Evolutionary conservation across 1,284 basidiomycete species (phyloP).

Genomic region (Agroathelia rolfsii): DNA sequence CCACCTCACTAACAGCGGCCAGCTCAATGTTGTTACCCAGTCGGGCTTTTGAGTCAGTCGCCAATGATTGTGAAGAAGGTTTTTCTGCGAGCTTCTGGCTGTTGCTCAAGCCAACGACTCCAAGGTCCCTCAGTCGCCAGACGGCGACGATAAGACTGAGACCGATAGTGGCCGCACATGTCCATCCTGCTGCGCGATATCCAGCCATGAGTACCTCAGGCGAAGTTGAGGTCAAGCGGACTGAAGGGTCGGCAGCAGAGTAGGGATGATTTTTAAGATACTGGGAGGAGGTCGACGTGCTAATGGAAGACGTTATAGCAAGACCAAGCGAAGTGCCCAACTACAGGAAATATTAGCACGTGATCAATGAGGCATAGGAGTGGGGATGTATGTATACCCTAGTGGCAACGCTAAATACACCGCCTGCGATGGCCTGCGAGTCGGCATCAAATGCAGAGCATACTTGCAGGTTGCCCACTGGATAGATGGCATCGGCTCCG

Average conservation of each 20-base stretch:
- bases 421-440: constrained; percentile 27
- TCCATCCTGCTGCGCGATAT: constrained; percentile 25
- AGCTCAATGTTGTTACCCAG: too few species aligned
- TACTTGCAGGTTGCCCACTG: constrained; percentile 24
- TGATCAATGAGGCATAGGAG: constrained; percentile 1
- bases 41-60: too few species aligned
- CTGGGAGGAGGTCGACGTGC: constrained; percentile 18
- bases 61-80: too few species aligned
- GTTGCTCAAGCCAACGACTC: constrained; percentile 19
- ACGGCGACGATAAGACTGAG: constrained; percentile 18
- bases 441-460: constrained; percentile 21
- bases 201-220: constrained; percentile 24
- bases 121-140: constrained; percentile 21
- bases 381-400: constrained; percentile 14
- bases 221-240: too few species aligned
- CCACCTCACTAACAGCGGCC: too few species aligned
- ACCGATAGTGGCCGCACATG: constrained; percentile 17
- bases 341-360: constrained; percentile 10
- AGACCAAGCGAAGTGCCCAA: constrained; percentile 26
- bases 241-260: constrained; percentile 10
- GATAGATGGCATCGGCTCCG: constrained; percentile 24
- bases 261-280: constrained; percentile 16
- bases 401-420: constrained; percentile 27
- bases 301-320: constrained; percentile 23
- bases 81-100: too few species aligned